Evolutionary conservation across 192 early-diverging fungal species (phyloP).

Genomic region (Phlyctochytrium arcticum): DNA sequence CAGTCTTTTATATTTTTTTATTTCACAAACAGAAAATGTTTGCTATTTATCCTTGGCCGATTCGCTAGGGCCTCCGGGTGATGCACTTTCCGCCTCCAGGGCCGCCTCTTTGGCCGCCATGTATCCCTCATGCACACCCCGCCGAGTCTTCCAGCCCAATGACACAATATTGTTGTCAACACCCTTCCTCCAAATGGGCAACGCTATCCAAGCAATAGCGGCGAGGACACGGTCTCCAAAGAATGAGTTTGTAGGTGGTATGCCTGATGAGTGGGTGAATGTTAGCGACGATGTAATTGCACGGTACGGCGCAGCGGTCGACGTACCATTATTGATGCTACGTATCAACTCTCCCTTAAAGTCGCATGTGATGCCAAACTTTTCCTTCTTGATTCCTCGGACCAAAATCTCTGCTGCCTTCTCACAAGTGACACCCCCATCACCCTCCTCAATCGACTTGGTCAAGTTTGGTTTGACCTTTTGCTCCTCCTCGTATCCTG

Average conservation of each 20-base stretch:
- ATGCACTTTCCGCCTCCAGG: too few species aligned
- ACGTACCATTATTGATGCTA: conserved; percentile 17
- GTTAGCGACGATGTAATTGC: neutral
- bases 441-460: conserved; percentile 36
- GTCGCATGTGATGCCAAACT: conserved; percentile 39
- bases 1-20: too few species aligned
- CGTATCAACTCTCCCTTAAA: conserved; percentile 36
- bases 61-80: too few species aligned
- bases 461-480: conserved; percentile 46
- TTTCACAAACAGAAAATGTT: too few species aligned
- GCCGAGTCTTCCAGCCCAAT: neutral
- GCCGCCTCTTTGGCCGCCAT: too few species aligned
- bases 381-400: conserved; percentile 29
- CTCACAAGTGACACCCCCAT: conserved; percentile 26
- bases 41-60: too few species aligned
- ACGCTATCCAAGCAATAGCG: neutral
- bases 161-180: conserved; percentile 12
- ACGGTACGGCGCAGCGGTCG: neutral
- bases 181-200: conserved; percentile 9
- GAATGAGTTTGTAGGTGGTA: conserved; percentile 1
- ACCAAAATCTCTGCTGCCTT: conserved; percentile 33
- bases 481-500: conserved; percentile 41
- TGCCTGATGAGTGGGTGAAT: neutral
- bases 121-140: too few species aligned
- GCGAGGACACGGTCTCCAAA: conserved; percentile 7